Conservation (phyloP, 2,329 filamentous ascomycete genomes). For the Aureobasidium sp. region DNA sequence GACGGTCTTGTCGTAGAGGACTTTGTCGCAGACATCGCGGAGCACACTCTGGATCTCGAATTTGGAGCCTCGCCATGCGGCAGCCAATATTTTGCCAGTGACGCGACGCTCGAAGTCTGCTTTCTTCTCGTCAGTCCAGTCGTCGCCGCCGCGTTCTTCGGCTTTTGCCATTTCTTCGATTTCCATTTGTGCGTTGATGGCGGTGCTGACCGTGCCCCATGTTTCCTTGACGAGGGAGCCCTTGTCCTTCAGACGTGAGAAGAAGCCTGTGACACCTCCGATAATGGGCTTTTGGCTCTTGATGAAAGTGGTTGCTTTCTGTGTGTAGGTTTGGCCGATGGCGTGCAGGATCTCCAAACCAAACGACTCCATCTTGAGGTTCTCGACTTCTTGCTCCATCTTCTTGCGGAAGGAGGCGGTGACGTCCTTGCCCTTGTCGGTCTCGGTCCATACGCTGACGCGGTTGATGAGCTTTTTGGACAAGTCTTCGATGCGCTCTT, state of each 20-base stretch:
- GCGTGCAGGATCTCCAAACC: constrained; percentile 93
- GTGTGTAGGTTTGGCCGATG: constrained; percentile 83
- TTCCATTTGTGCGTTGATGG: constrained; percentile 93
- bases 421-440: constrained; percentile 78
- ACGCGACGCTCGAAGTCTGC: constrained; percentile 91
- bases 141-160: constrained; percentile 89
- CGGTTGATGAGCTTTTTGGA: constrained; percentile 80
- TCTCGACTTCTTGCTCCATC: constrained; percentile 89
- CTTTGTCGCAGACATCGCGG: constrained; percentile 84
- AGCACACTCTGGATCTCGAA: constrained; percentile 97
- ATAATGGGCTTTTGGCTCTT: constrained; percentile 90
- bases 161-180: constrained; percentile 98
- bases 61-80: constrained; percentile 92
- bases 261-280: constrained; percentile 83
- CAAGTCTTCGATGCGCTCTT: constrained; percentile 83
- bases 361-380: constrained; percentile 98
- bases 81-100: constrained; percentile 95
- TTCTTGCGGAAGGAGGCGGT: constrained; percentile 89
- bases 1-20: constrained; percentile 74
- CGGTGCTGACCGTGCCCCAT: constrained; percentile 94
- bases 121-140: constrained; percentile 97
- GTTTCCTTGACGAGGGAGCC: constrained; percentile 95
- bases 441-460: constrained; percentile 93
- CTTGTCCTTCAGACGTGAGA: constrained; percentile 90
- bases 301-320: constrained; percentile 78